Evolutionary conservation across 306 rosid genomes (phyloP), one percentile per base, ranked within the genome.

Genomic region (Rosa lucieae): DNA sequence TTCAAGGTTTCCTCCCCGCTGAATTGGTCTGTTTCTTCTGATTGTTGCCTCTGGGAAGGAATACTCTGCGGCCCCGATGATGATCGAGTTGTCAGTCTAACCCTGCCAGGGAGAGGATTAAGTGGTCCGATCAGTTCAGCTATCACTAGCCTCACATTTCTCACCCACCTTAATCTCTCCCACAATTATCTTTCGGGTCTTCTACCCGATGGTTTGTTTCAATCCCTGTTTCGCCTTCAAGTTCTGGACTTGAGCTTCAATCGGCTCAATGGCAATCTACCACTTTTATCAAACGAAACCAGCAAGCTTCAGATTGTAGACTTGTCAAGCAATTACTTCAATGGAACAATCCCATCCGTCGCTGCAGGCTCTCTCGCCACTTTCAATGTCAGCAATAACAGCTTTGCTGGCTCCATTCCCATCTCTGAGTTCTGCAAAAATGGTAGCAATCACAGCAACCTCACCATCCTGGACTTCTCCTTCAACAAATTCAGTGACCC

Each of bases 11-110:
- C 87, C 3, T 2, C 84, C 46, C 66, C 86, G 35, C 91, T 91
- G 73, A 85, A 88, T 63, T 93, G 98, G 99, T 77, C 90, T 72
- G 14, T 51, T 68, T 81, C 97, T 8, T 12, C 35, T 47, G 98
- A 93, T 70, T 95, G 99, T 71, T 95, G 99, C 39, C 6, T 2
- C 15, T 95, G 99, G 99, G 93, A 90, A 76, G 97, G 99, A 17
- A 71, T 95, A 3, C 1, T 9, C 51, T 92, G 98, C 77, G 85
- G 80, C 23, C 3, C 10, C 1, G 76, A 63, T 80, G 76, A 63
- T 80, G 77, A 68, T 23, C 82, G 85, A 40, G 99, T 95, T 13
- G 88, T 83, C 15, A 80, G 58, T 13, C 80, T 95, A 7, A 51
- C 6, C 26, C 82, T 93, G 44, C 92, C 94, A 0, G 77, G 75